Evolutionary conservation across 768 basidiomycete species (phyloP).

Genomic region (Dictyophora rubrovolvata): DNA sequence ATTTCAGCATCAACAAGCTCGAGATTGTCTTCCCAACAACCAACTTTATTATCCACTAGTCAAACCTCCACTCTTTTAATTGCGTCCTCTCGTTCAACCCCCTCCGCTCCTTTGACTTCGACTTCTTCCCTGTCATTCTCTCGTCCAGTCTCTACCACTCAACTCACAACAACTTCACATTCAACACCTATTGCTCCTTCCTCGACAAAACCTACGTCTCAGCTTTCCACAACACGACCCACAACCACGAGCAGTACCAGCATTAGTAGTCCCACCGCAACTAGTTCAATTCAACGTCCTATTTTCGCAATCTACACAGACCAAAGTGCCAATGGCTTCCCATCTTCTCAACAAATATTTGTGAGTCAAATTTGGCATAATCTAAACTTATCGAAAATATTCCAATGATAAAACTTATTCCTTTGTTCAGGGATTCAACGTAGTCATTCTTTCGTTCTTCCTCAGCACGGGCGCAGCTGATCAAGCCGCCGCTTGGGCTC

Average conservation of each 20-base stretch:
- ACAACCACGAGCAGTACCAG: constrained; percentile 24
- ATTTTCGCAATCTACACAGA: neutral
- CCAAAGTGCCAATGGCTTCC: neutral
- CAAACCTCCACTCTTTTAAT: constrained; percentile 43
- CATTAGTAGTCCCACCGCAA: neutral
- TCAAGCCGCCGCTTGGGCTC: constrained; percentile 10
- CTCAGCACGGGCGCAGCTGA: constrained; percentile 6
- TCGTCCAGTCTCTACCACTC: constrained; percentile 37
- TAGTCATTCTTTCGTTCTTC: constrained; percentile 10
- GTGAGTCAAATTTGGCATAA: too few species aligned
- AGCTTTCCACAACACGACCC: constrained; percentile 26
- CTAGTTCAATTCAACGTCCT: neutral
- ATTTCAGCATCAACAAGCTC: too few species aligned
- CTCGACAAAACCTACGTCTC: constrained; percentile 23
- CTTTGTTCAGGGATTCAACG: constrained; percentile 11
- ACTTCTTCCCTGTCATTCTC: constrained; percentile 17
- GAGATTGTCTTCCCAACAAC: too few species aligned
- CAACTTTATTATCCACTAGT: too few species aligned
- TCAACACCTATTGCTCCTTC: constrained; percentile 17
- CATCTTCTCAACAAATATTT: neutral
- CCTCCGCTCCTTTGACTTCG: neutral
- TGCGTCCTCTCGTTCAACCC: constrained; percentile 30
- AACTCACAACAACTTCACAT: constrained; percentile 15
- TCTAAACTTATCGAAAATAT: too few species aligned
- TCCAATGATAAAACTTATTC: too few species aligned